phyloP scores from a whole-genome alignment of 1,284 basidiomycete genomes.

The Cutaneotrichosporon spelunceum region DNA sequence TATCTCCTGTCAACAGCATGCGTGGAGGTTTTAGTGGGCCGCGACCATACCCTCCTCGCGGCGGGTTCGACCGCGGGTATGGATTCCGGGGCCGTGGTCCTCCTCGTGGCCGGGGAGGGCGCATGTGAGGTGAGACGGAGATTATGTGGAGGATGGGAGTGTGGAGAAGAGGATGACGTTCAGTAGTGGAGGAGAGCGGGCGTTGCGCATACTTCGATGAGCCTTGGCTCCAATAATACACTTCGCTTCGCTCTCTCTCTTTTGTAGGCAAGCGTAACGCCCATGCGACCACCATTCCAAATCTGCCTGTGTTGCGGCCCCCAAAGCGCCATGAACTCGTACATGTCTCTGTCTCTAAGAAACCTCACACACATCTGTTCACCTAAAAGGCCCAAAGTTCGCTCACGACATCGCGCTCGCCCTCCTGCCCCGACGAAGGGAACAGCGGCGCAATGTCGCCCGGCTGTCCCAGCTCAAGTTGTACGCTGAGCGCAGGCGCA shows the following conservation, averaged over 20 bases:
- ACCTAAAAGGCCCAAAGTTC: conserved; percentile 20
- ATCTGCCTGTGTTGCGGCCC: neutral
- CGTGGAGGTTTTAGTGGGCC: conserved; percentile 13
- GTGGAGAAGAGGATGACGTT: neutral
- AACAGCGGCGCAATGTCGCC: conserved; percentile 14
- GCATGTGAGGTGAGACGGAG: conserved; percentile 15
- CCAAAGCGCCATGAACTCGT: neutral
- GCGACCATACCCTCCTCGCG: conserved; percentile 5
- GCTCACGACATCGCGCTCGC: conserved; percentile 14
- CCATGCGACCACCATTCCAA: conserved; percentile 13
- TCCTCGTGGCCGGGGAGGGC: conserved; percentile 22
- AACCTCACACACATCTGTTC: neutral
- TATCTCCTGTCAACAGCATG: conserved; percentile 19
- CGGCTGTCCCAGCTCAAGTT: conserved; percentile 30
- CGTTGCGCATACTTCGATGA: conserved; percentile 7
- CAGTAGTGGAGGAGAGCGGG: conserved; percentile 4
- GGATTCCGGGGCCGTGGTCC: conserved; percentile 17
- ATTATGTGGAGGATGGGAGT: neutral
- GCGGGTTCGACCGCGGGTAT: conserved; percentile 19
- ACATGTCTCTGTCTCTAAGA: neutral
- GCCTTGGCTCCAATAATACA: conserved; percentile 9
- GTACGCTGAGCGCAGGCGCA: conserved; percentile 62
- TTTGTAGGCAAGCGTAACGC: conserved; percentile 9
- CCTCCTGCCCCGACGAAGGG: neutral
- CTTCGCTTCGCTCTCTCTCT: conserved; percentile 18